phyloP scores from a whole-genome alignment of 495 filamentous ascomycete species.

The Friedmanniomyces simplex region DNA sequence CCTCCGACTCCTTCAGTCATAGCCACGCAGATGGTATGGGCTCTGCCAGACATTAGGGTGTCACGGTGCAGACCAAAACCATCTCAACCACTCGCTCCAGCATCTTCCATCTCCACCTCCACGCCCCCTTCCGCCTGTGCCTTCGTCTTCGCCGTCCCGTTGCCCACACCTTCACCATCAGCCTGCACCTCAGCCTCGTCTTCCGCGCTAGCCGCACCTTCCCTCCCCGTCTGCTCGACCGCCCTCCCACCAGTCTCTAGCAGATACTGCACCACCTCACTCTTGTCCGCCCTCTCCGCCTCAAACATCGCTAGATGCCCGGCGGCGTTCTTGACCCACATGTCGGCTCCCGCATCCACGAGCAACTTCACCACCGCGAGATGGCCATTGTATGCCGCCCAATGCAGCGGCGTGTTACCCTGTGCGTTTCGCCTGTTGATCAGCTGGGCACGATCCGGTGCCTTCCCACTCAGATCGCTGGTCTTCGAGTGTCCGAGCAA shows the following conservation, averaged over 20 bases:
- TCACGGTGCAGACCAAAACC: background rate
- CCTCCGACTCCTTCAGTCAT: no score
- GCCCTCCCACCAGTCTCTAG: slow-evolving; percentile 40
- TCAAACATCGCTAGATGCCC: slow-evolving; percentile 81
- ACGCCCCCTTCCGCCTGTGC: background rate
- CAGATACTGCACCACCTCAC: slow-evolving; percentile 57
- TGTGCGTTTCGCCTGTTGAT: slow-evolving; percentile 63
- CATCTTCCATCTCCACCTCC: background rate
- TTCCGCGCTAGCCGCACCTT: slow-evolving; percentile 3
- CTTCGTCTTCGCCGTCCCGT: background rate
- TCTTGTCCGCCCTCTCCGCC: slow-evolving; percentile 62
- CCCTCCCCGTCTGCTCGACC: slow-evolving; percentile 10
- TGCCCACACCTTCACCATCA: background rate
- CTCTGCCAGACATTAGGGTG: no score
- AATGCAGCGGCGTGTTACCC: slow-evolving; percentile 85
- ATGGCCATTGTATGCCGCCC: slow-evolving; percentile 84
- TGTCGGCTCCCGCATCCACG: slow-evolving; percentile 60
- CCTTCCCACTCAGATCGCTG: slow-evolving; percentile 8
- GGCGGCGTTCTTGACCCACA: slow-evolving; percentile 62
- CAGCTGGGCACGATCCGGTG: slow-evolving; percentile 24
- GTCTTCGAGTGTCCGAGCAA: slow-evolving; percentile 4
- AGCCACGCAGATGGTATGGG: no score
- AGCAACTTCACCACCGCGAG: slow-evolving; percentile 67
- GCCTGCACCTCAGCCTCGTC: slow-evolving; percentile 11
- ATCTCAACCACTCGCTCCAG: background rate